Conservation (phyloP, 768 basidiomycete genomes). For the Kwoniella mangroviensis region DNA sequence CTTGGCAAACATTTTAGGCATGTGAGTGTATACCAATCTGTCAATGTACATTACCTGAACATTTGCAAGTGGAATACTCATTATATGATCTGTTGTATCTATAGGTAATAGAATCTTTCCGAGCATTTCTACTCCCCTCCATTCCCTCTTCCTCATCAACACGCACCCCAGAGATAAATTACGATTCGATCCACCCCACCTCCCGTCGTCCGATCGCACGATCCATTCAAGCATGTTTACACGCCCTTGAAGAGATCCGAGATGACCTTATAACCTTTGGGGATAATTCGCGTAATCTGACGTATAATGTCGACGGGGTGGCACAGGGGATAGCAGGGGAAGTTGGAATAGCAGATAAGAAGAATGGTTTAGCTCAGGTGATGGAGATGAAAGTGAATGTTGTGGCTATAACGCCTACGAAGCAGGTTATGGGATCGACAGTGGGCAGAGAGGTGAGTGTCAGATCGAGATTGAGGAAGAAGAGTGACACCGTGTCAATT, state of each 20-base stretch:
- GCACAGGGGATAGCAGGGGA: constrained; percentile 27
- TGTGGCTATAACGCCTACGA: constrained; percentile 49
- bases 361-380: constrained; percentile 27
- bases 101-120: constrained; percentile 48
- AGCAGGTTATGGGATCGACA: constrained; percentile 41
- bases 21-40: constrained; percentile 28
- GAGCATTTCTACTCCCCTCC: constrained; percentile 41
- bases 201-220: constrained; percentile 32
- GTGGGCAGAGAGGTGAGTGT: constrained; percentile 47
- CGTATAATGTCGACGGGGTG: not conserved
- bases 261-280: constrained; percentile 35
- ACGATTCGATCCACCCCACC: constrained; percentile 41
- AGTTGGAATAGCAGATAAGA: not conserved
- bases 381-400: constrained; percentile 37
- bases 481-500: too few species aligned
- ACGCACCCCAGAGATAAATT: constrained; percentile 36
- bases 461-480: not conserved
- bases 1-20: constrained; percentile 52
- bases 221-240: constrained; percentile 31
- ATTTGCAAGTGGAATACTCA: too few species aligned
- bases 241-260: constrained; percentile 29
- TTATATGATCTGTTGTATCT: too few species aligned
- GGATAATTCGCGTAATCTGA: constrained; percentile 2
- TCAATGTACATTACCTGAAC: too few species aligned
- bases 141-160: not conserved